Evolutionary conservation across 768 basidiomycete genomes (phyloP), one percentile per base, ranked within the genome.

Genomic region (Boletales sp.): DNA sequence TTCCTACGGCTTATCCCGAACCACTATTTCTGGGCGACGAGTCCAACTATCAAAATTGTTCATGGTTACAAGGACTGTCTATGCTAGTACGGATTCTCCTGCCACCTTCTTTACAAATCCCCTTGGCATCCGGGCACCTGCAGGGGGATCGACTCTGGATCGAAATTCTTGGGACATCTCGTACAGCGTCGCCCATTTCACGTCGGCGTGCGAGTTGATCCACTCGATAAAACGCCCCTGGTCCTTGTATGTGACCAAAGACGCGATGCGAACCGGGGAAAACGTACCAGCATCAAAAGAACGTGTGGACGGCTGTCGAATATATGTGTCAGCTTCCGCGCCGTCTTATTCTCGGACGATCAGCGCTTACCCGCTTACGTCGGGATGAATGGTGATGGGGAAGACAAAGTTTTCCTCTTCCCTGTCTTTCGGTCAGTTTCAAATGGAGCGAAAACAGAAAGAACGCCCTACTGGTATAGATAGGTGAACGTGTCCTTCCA

Each of bases 401-500:
- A 87, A 84, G n/a, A 83, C 75, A 50, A 85, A 83, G 62, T 79
- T 74, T 56, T 80, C 76, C 64, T 84, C 79, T 54, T 83, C 82
- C 40, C 81, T 80, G 48, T 25, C 37, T 56, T 34, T 43, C 52
- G 47, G 19, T 54, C n/a, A 43, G 18, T n/a, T 39, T 14, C 30
- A n/a, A n/a, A n/a, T n/a, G n/a, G n/a, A n/a, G n/a, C n/a, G n/a
- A 19, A 31, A 14, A 31, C 15, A 42, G 15, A 10, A 40, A 28
- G 25, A 30, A 30, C 28, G 10, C 36, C 32, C 58, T 54, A 79
- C 82, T 78, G 69, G 63, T 86, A 86, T 44, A 76, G 78, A 59
- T 87, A 87, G 2, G 79, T 75, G 63, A 87, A 87, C 48, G 75
- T 84, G 57, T 84, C 84, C 62, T 86, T 87, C 87, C 87, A 89